Conservation (phyloP, 345 rosid genomes). For the Melaleuca alternifolia region DNA sequence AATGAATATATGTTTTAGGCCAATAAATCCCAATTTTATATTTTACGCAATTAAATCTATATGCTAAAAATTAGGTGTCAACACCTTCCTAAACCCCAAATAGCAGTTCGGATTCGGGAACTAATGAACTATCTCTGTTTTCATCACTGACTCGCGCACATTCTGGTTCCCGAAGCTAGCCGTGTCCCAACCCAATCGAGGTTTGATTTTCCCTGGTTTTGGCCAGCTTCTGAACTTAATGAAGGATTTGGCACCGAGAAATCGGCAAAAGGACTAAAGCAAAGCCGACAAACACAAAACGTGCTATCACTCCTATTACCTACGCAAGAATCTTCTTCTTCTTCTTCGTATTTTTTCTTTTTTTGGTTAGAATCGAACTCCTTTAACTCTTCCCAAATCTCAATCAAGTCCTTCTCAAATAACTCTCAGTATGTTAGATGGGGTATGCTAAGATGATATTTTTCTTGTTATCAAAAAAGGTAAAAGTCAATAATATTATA, state of each 20-base stretch:
- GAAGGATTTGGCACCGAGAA: neutral
- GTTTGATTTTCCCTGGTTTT: neutral
- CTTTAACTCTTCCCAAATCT: too few species aligned
- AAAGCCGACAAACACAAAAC: neutral
- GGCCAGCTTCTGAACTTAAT: neutral
- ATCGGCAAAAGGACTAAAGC: neutral
- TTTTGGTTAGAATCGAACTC: too few species aligned
- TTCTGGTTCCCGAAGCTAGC: neutral
- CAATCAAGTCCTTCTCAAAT: too few species aligned
- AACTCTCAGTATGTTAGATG: too few species aligned
- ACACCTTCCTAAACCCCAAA: neutral
- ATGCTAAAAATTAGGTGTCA: too few species aligned
- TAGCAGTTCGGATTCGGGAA: neutral
- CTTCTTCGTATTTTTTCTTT: too few species aligned
- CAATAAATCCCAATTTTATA: too few species aligned
- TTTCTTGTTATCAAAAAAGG: too few species aligned
- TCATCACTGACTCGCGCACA: neutral
- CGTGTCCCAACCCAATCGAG: neutral
- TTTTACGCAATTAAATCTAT: too few species aligned
- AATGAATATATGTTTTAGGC: too few species aligned
- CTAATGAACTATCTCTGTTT: neutral
- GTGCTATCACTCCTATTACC: neutral
- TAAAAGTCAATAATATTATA: too few species aligned
- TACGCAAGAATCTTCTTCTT: neutral
- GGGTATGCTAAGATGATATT: too few species aligned